Conservation (phyloP, 352 stramenopile genomes). For the Salisapilia sapeloensis region DNA sequence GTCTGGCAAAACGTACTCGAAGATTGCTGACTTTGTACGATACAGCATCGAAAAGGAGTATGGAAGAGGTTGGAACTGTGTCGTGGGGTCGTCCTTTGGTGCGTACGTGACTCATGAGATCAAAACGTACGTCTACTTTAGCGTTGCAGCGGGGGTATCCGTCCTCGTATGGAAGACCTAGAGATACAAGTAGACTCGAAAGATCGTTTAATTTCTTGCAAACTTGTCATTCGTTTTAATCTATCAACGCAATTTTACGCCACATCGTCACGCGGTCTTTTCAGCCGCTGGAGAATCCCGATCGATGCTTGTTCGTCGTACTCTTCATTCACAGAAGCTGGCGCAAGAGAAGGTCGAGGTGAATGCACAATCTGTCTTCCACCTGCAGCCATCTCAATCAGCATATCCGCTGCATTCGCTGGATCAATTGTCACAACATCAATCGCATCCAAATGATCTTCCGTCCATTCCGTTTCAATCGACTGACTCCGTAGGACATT, state of each 20-base stretch:
- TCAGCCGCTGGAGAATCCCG: too few species aligned
- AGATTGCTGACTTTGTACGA: slow-evolving; percentile 82
- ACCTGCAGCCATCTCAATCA: slow-evolving; percentile 38
- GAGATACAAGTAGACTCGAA: too few species aligned
- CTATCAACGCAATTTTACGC: too few species aligned
- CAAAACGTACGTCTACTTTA: slow-evolving; percentile 93
- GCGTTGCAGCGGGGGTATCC: slow-evolving; percentile 80
- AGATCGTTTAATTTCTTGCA: too few species aligned
- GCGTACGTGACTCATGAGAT: slow-evolving; percentile 92
- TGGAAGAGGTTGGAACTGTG: slow-evolving; percentile 85
- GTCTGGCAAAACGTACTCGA: slow-evolving; percentile 85
- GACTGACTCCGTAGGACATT: too few species aligned
- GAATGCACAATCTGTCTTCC: too few species aligned
- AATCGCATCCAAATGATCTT: slow-evolving; percentile 41
- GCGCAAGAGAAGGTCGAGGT: too few species aligned
- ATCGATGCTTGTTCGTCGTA: too few species aligned
- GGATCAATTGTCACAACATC: slow-evolving; percentile 43
- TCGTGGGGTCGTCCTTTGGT: slow-evolving; percentile 85
- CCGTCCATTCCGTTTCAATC: slow-evolving; percentile 26
- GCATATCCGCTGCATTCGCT: slow-evolving; percentile 41
- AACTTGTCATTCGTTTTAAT: too few species aligned
- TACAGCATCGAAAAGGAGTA: slow-evolving; percentile 89
- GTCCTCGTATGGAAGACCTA: slow-evolving; percentile 86
- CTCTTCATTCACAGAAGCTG: too few species aligned
- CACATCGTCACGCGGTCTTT: too few species aligned